Percentiles rank a stretch among this genome's conserved stretches.
These are phyloP conservation scores for Fraxinus quadrangulata DNA, from an alignment of 257 asterid species.

Conservation along the genomic window DNA sequence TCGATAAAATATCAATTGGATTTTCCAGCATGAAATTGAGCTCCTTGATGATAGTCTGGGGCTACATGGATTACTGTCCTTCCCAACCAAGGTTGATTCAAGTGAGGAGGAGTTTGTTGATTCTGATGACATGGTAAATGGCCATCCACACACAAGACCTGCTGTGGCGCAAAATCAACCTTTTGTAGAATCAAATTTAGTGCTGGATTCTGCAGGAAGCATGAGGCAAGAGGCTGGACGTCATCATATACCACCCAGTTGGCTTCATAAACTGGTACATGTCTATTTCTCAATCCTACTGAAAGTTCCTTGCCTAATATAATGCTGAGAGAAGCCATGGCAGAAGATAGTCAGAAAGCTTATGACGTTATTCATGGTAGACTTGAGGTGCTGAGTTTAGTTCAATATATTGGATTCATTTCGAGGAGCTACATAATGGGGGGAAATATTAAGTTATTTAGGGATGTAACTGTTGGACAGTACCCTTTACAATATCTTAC, in stretches of 20 bases:
- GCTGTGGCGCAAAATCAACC: slow-evolving; percentile 47
- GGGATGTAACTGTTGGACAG: too few relatives aligned
- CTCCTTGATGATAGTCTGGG: slow-evolving; percentile 84
- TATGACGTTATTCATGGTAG: too few relatives aligned
- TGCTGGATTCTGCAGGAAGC: slow-evolving; percentile 52
- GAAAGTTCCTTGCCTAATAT: neutral
- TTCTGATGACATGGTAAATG: slow-evolving; percentile 76
- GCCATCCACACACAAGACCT: slow-evolving; percentile 53
- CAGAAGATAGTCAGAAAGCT: neutral
- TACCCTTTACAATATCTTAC: too few relatives aligned
- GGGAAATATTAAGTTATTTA: neutral
- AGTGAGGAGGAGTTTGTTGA: slow-evolving; percentile 93
- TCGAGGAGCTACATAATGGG: neutral
- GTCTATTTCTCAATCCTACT: slow-evolving; percentile 10
- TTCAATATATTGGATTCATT: too few relatives aligned
- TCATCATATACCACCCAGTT: slow-evolving; percentile 53
- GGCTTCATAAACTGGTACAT: slow-evolving; percentile 81
- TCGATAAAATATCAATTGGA: neutral
- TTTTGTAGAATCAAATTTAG: slow-evolving; percentile 57
- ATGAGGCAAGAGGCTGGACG: slow-evolving; percentile 60
- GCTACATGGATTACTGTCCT: slow-evolving; percentile 76
- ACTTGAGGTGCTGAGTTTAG: too few relatives aligned
- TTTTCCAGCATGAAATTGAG: slow-evolving; percentile 83
- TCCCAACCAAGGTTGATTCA: slow-evolving; percentile 81
- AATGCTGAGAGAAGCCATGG: neutral